A percentile compares a stretch with the other conserved stretches of the same genome.
Evolutionary conservation across 129 eudicot genomes (phyloP).

Genomic region (Centella asiatica): DNA sequence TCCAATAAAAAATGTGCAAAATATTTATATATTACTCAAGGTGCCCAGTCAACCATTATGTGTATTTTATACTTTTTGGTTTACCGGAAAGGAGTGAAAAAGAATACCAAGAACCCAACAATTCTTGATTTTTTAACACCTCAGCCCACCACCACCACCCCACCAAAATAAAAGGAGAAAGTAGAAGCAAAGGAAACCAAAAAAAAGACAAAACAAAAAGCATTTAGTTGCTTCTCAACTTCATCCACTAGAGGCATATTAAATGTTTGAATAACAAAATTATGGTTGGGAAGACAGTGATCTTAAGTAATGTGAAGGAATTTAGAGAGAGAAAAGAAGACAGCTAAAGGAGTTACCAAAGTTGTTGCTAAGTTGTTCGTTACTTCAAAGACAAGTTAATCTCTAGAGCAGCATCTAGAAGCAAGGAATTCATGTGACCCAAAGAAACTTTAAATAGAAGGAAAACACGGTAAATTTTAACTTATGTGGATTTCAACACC

Average conservation of each 20-base stretch:
- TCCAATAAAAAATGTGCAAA: too few species aligned
- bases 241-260: not conserved
- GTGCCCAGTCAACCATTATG: not conserved
- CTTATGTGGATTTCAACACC: not conserved
- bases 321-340: not conserved
- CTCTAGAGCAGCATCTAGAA: not conserved
- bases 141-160: slow-evolving; percentile 1
- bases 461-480: too few species aligned
- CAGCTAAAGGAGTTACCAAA: not conserved
- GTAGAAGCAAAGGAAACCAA: not conserved
- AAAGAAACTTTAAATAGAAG: not conserved
- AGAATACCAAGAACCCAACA: slow-evolving; percentile 2
- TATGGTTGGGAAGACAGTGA: not conserved
- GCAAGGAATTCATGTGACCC: not conserved
- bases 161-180: not conserved
- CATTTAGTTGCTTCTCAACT: not conserved
- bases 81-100: not conserved
- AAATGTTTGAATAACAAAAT: not conserved
- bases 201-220: not conserved
- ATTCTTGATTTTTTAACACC: not conserved
- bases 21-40: too few species aligned
- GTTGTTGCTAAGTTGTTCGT: not conserved
- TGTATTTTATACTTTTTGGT: not conserved
- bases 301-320: not conserved
- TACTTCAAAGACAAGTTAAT: not conserved